Percentiles rank a stretch among this genome's conserved stretches.
Conservation (phyloP, 2,329 filamentous ascomycete species). For the Chaetothyriales sp. region DNA sequence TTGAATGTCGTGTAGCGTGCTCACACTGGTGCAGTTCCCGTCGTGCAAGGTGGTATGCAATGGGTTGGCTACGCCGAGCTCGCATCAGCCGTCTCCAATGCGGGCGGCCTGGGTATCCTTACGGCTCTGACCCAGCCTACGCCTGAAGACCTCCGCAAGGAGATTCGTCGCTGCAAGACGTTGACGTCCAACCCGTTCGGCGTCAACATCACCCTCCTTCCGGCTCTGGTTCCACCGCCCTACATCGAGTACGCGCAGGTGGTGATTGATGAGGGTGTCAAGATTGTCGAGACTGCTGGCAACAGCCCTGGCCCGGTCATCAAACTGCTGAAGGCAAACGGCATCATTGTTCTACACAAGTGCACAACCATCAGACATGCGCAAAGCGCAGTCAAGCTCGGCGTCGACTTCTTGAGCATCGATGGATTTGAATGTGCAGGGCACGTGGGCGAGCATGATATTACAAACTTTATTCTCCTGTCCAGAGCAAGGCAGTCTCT, state of each 20-base stretch:
- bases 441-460: conserved; percentile 38
- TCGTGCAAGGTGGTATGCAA: neutral
- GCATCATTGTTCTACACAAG: neutral
- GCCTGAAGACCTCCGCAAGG: neutral
- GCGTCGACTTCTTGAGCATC: neutral
- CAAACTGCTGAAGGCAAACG: neutral
- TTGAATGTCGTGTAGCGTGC: neutral
- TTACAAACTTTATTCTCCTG: conserved; percentile 40
- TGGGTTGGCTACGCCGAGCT: conserved; percentile 1
- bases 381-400: neutral
- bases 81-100: neutral
- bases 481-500: conserved; percentile 69
- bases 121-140: conserved; percentile 1
- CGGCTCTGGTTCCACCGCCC: neutral
- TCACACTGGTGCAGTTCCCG: neutral
- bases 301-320: neutral
- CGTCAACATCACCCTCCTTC: conserved; percentile 1
- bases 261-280: neutral
- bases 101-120: neutral
- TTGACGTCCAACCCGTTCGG: neutral
- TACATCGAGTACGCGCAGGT: neutral
- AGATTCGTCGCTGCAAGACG: neutral
- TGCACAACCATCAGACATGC: conserved; percentile 1
- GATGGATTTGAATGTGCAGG: conserved; percentile 48
- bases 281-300: conserved; percentile 1